A percentile compares a stretch with the other conserved stretches of the same genome.
phyloP scores from a whole-genome alignment of 1,139 yeast species.

The Pneumocystis carinii region DNA sequence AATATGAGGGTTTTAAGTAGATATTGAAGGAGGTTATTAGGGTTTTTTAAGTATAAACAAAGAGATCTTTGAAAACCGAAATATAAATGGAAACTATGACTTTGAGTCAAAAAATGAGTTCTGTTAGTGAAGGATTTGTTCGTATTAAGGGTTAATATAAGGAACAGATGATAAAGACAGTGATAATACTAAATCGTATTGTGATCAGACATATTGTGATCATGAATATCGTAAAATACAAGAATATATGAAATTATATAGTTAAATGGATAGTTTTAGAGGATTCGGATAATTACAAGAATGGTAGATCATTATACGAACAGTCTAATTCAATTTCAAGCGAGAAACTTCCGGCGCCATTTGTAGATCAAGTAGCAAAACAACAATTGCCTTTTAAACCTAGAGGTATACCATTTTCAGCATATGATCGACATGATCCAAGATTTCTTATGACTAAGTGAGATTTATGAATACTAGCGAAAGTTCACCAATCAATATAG shows the following conservation, averaged over 20 bases:
- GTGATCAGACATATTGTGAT: not conserved
- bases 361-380: conserved; percentile 3
- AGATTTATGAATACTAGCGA: not conserved
- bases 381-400: conserved; percentile 23
- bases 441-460: conserved; percentile 20
- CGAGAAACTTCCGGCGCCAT: not conserved
- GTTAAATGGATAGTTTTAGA: not conserved
- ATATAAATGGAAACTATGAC: not conserved
- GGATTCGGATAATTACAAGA: not conserved
- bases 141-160: not conserved
- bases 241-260: not conserved
- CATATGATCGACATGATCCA: conserved; percentile 24
- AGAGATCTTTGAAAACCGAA: not conserved
- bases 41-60: not conserved
- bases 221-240: not conserved
- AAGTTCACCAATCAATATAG: conserved; percentile 12
- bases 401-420: conserved; percentile 27
- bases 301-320: not conserved
- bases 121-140: not conserved
- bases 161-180: not conserved
- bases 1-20: not conserved
- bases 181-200: not conserved
- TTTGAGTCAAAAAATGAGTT: not conserved
- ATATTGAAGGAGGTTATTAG: not conserved
- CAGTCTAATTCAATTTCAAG: not conserved